Evolutionary conservation across 176 grass and related monocot species (phyloP), one percentile per base, ranked within the genome.

Genomic region (Musa beccarii): DNA sequence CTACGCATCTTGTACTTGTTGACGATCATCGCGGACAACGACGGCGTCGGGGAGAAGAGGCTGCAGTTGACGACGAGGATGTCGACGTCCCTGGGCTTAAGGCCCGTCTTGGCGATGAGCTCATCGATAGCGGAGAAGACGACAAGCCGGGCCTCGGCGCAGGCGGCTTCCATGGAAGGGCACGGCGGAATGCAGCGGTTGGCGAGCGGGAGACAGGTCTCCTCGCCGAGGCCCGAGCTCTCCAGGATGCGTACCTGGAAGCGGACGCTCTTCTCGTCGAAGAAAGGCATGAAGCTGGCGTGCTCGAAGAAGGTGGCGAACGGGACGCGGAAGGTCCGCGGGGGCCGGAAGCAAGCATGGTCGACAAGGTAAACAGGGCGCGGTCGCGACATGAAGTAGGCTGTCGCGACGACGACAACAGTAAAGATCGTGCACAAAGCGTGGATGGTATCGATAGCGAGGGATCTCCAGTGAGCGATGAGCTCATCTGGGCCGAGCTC

Each of bases 21-120:
- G 0, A 90, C 43, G 59, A 90, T 77, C 84, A 82, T 90, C 28
- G 77, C 88, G 0, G 80, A 80, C 56, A 90, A 26, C 0, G 84
- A 90, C 72, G 88, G 88, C 17, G 82, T 79, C 25, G 88, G 88
- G 21, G 72, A 75, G 87, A 84, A 89, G 11, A 83, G 43, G 84
- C 84, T 89, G 78, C 87, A 89, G 87, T 90, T 90, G 51, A 84
- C 79, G 72, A 90, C 54, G 28, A 87, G 50, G 8, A 90, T 21
- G 84, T 77, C 84, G 54, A 90, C 22, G 82, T 43, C 76, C 6
- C 13, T 49, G 0, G 82, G 49, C 49, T 34, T 54, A 65, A 86
- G 0, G 2, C 84, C 57, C 0, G 79, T 82, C 84, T 90, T 90
- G 59, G 71, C 79, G 71, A 90, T 75, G 2, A 90, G 79, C 11